Percentiles rank a stretch among this genome's conserved stretches.
Conservation (phyloP, 2,329 filamentous ascomycete genomes). For the Colletotrichum sp. region DNA sequence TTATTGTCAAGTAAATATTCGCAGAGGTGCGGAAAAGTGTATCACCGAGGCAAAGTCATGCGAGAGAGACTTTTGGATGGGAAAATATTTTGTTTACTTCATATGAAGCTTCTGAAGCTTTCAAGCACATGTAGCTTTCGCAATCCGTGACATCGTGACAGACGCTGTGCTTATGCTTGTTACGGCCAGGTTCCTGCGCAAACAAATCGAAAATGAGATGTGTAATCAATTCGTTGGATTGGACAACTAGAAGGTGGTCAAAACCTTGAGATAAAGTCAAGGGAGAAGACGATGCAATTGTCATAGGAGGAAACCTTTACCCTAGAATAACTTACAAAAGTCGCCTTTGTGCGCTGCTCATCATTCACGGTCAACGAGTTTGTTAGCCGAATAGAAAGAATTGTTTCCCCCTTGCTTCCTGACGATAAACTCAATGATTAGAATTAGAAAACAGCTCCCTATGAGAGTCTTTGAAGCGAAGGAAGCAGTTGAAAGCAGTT, state of each 20-base stretch:
- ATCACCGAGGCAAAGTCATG: no score
- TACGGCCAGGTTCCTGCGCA: not conserved
- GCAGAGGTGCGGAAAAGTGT: no score
- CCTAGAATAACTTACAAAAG: not conserved
- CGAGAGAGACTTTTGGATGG: no score
- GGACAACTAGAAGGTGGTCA: not conserved
- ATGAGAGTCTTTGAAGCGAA: not conserved
- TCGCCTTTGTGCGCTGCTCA: not conserved
- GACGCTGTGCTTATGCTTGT: not conserved
- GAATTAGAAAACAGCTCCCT: not conserved
- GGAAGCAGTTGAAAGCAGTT: not conserved
- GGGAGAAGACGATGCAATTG: not conserved
- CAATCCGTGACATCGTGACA: no score
- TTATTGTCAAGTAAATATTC: no score
- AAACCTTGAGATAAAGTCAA: not conserved
- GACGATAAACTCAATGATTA: rapidly evolving
- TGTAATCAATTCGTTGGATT: not conserved
- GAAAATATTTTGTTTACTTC: no score
- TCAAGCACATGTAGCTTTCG: no score
- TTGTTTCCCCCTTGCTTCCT: rapidly evolving
- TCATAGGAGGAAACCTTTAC: rapidly evolving
- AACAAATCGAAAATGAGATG: not conserved
- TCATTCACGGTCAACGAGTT: not conserved
- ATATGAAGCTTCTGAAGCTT: no score
- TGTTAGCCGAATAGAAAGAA: not conserved